Base-by-base conservation (phyloP, 495 filamentous ascomycete genomes). In the Daldinia loculata region DNA sequence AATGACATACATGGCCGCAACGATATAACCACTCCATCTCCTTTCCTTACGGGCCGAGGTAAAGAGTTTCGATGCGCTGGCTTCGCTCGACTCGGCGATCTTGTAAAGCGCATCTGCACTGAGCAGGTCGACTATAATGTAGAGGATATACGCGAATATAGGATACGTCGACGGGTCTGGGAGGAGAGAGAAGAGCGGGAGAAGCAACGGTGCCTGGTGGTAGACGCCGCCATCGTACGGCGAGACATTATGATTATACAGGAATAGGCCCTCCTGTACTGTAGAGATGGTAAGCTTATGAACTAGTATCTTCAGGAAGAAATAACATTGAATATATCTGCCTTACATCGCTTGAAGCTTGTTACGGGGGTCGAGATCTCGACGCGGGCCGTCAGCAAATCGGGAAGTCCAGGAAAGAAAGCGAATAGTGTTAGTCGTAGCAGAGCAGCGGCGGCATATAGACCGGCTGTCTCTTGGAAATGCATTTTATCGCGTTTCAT, bases 181-280 rank as follows among this genome's bases (percentile, higher is more conserved):
- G 57, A 98, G 87, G 38, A 97, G 84, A 17, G 93, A 90, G 83
- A 98, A 97, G 60, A 98, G 85, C 41, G 95, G 92, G 45, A 99
- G 90, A 11, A 98, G 86, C 30, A 99, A 85, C 11, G 95, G 95
- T 27, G 95, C 95, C 89, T 99, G 95, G 83, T 99, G 94, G 80
- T 93, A 99, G 78, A 98, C 93, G 65, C 95, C 95, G 63, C 95
- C 95, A 79, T 99, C 94, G 80, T 98, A 99, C 0, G 95, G 95
- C 56, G 94, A 98, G 27, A 98, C 92, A 85, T 97, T 95, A 74
- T 94, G 93, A 59, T 90, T 94, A 75, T 98, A 98, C 4, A 99
- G 89, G 76, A 97, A 98, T 52, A 99, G 84, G 30, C 95, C 95
- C 82, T 99, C 95, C 81, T 98, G 94, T 57, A 99, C 93, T 97